Evolutionary conservation across 345 rosid genomes (phyloP).

Genomic region (Isatis tinctoria): DNA sequence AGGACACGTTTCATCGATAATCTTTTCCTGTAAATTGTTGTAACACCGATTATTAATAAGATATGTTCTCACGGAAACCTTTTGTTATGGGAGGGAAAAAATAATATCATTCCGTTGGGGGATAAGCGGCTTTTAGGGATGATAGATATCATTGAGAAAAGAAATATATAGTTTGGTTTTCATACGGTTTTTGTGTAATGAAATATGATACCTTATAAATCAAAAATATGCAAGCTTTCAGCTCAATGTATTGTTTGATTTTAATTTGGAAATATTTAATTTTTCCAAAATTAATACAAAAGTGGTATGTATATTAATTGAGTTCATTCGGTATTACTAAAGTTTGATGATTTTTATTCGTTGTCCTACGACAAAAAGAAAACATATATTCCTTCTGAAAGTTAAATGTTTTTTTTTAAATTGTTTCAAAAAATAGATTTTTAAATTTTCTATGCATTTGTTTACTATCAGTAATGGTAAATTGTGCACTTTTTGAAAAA

Average conservation of each 20-base stretch:
- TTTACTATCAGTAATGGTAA: too few relatives aligned
- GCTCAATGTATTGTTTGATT: neutral
- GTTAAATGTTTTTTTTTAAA: too few relatives aligned
- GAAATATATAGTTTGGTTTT: neutral
- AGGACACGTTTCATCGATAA: slow-evolving; percentile 30
- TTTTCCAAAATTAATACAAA: too few relatives aligned
- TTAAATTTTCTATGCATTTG: too few relatives aligned
- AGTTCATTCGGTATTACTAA: neutral
- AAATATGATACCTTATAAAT: neutral
- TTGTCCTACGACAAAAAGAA: neutral
- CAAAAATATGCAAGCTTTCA: neutral
- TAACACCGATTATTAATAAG: neutral
- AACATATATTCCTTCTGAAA: neutral
- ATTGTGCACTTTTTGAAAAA: too few relatives aligned
- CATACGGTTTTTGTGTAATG: neutral
- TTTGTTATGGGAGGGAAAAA: neutral
- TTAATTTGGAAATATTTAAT: neutral
- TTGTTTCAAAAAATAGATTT: too few relatives aligned
- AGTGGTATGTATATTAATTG: neutral
- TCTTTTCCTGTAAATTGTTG: neutral
- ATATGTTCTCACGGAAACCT: neutral
- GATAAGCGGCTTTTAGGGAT: neutral
- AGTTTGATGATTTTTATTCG: neutral
- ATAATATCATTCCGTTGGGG: neutral
- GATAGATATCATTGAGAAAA: neutral